Evolutionary conservation across 2,329 filamentous ascomycete species (phyloP).

Genomic region (Cadophora sp.): DNA sequence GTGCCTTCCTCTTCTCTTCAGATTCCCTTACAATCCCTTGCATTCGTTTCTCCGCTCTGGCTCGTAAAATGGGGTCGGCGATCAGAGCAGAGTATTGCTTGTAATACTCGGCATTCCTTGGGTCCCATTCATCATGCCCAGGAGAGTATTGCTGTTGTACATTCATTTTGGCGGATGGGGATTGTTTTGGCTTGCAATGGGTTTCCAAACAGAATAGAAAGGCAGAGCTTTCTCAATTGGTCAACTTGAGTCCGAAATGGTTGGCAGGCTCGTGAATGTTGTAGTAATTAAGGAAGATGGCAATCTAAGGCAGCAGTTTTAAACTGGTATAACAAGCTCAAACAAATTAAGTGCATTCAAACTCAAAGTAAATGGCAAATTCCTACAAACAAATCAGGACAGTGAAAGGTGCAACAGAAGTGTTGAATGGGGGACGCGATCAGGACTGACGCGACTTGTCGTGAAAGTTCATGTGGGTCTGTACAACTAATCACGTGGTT

Average conservation of each 20-base stretch:
- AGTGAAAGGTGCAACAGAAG: neutral
- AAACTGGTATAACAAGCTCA: neutral
- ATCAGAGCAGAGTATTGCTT: conserved; percentile 2
- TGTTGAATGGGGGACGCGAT: neutral
- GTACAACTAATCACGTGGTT: neutral
- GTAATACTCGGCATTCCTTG: neutral
- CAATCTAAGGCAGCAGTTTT: neutral
- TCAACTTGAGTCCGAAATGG: neutral
- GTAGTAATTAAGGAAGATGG: neutral
- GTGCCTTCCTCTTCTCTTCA: neutral
- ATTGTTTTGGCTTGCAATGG: neutral
- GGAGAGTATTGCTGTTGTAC: too few species aligned
- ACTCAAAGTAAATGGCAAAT: neutral
- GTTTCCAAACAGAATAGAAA: neutral
- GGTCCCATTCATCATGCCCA: neutral
- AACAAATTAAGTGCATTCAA: neutral
- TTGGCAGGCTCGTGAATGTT: neutral
- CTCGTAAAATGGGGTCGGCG: neutral
- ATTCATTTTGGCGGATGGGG: neutral
- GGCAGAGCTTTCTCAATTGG: neutral
- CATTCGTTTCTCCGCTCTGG: neutral
- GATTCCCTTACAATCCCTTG: neutral
- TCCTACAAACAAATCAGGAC: neutral
- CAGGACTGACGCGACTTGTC: neutral
- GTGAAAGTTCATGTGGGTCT: neutral